Conservation (phyloP, 1,139 yeast species). For the Debaryomycetaceae sp. region DNA sequence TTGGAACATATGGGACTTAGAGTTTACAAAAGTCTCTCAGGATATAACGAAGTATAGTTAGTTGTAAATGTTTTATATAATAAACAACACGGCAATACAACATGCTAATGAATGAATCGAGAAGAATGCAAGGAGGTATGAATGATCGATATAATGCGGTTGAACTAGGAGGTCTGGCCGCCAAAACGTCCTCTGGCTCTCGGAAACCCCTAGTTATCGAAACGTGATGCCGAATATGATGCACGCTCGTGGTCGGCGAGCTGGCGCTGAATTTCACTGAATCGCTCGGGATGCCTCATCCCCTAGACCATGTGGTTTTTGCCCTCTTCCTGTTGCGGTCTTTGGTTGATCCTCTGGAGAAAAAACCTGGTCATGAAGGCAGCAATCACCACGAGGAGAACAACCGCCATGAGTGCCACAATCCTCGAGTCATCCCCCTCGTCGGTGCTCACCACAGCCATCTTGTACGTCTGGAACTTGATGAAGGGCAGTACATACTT, state of each 20-base stretch:
- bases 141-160: too few species aligned
- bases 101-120: too few species aligned
- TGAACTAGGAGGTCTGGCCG: too few species aligned
- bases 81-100: neutral
- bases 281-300: too few species aligned
- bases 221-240: too few species aligned
- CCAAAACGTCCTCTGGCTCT: too few species aligned
- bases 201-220: too few species aligned
- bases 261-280: too few species aligned
- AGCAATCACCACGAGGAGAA: neutral
- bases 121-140: too few species aligned
- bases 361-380: neutral
- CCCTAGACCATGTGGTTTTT: neutral
- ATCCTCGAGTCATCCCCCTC: neutral
- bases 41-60: slow-evolving; percentile 10
- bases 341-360: neutral
- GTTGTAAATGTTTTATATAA: neutral
- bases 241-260: too few species aligned
- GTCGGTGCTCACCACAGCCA: neutral
- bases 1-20: slow-evolving; percentile 51
- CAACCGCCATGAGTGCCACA: neutral
- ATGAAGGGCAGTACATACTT: slow-evolving; percentile 16
- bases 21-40: slow-evolving; percentile 23
- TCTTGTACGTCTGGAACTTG: slow-evolving; percentile 14
- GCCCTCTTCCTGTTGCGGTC: neutral